Percentiles rank a stretch among this genome's conserved stretches.
Conservation (phyloP, 495 filamentous ascomycete genomes). For the Coniosporium apollinis region DNA sequence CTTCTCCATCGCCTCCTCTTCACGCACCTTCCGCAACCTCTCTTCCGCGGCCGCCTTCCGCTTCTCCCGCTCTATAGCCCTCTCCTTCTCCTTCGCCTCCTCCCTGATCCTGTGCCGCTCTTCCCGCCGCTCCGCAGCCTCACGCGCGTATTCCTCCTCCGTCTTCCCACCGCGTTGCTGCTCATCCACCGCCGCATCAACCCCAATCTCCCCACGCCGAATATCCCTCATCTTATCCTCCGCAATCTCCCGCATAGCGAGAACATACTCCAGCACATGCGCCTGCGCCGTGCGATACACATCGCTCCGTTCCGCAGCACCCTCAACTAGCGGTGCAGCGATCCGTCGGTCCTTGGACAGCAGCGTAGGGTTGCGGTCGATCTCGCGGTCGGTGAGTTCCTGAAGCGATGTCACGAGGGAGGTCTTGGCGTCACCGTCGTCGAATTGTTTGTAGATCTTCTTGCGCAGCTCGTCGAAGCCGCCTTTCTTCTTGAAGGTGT, state of each 20-base stretch:
- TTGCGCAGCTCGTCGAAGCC: constrained; percentile 75
- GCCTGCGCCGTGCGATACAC: constrained; percentile 60
- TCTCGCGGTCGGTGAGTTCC: constrained; percentile 59
- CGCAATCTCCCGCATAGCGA: constrained; percentile 43
- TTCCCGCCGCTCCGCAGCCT: constrained; percentile 47
- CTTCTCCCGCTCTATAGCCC: constrained; percentile 50
- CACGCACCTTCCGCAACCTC: constrained; percentile 14
- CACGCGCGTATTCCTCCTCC: constrained; percentile 62
- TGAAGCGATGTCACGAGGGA: constrained; percentile 49
- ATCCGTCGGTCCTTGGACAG: constrained; percentile 65
- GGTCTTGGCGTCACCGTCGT: constrained; percentile 49
- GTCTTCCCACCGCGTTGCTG: constrained; percentile 54
- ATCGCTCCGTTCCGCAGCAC: constrained; percentile 64
- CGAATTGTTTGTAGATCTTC: constrained; percentile 63
- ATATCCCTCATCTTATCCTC: constrained; percentile 51
- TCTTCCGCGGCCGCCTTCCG: constrained; percentile 45
- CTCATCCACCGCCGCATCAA: constrained; percentile 53
- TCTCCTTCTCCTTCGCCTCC: constrained; percentile 45
- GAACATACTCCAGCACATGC: constrained; percentile 50
- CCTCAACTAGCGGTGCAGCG: constrained; percentile 70
- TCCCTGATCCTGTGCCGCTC: constrained; percentile 48
- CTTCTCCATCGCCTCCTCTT: constrained; percentile 45
- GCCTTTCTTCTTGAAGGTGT: constrained; percentile 82
- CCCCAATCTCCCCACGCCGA: constrained; percentile 56
- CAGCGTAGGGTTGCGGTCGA: constrained; percentile 61